These are phyloP conservation scores for Globisporangium solare DNA, from an alignment of 352 stramenopile species.

Conservation along the genomic window DNA sequence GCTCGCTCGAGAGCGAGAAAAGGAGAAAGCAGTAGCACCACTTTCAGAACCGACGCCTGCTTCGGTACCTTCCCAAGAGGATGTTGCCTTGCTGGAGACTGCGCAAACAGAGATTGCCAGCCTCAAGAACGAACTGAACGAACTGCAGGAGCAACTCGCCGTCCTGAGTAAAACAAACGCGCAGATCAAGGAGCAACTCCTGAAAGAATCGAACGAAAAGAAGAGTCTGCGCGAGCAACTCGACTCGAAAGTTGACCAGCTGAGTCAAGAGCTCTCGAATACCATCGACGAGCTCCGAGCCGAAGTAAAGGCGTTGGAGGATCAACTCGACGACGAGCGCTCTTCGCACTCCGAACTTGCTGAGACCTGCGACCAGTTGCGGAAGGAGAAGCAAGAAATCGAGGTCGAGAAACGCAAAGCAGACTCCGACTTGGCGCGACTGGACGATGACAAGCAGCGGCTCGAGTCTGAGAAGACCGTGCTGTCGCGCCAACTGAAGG, in stretches of 20 bases:
- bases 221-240: conserved; percentile 30
- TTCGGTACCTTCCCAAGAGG: background rate
- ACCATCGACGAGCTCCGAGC: conserved; percentile 9
- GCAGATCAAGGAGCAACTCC: conserved; percentile 37
- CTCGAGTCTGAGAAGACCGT: conserved; percentile 29
- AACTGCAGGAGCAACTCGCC: conserved; percentile 26
- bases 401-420: conserved; percentile 18
- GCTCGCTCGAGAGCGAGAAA: background rate
- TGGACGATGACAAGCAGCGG: conserved; percentile 34
- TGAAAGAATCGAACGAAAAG: conserved; percentile 41
- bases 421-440: conserved; percentile 11
- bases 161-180: conserved; percentile 23
- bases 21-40: background rate
- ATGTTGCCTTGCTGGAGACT: background rate
- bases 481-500: conserved; percentile 11
- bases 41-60: background rate
- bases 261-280: conserved; percentile 3
- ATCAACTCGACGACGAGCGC: conserved; percentile 4
- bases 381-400: conserved; percentile 19
- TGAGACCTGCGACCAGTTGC: conserved; percentile 17
- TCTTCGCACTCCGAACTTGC: conserved; percentile 18
- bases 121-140: conserved; percentile 21
- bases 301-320: background rate
- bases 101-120: conserved; percentile 9
- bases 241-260: conserved; percentile 12